Evolutionary conservation across 352 stramenopile genomes (phyloP), one percentile per base, ranked within the genome.

Genomic region (Globisporangium okanoganense): DNA sequence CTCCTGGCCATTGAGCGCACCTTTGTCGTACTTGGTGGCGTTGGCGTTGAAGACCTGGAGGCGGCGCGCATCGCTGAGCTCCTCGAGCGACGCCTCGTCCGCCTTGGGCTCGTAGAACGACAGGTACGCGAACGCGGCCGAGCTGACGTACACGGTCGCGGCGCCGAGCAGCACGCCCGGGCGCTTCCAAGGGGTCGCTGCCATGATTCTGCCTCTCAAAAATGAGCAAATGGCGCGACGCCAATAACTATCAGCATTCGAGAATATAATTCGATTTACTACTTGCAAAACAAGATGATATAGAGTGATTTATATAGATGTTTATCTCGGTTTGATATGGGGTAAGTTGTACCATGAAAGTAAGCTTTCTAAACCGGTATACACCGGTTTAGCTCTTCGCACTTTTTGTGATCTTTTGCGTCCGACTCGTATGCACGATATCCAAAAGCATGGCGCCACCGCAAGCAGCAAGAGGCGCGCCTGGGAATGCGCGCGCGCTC

Each of bases 31-130:
- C 65, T 87, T 66, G 52, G 67, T 56, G 40, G 85, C 83, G 62
- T 94, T 92, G 20, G 64, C 53, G 76, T 94, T 70, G 61, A 92
- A 94, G 29, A 90, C 74, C 47, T 76, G 64, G 54, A 80, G 72
- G 10, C 85, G 80, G 24, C 69, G 71, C 56, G 62, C 74, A 59
- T 87, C 77, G 54, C 66, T 78, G 47, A 94, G 70, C 10, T 47
- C 41, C n/a, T 65, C 64, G 22, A 62, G 54, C 1, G 47, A 48
- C 12, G 61, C 57, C 8, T 66, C 58, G 44, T 56, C 29, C n/a
- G 70, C 72, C 53, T 71, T 72, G 0, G 85, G 85, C 45, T 94
- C 79, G 56, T 91, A 88, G 41, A 94, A 74, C 38, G 79, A 85
- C 61, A 94, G 53, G 61, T 91, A 92, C 63, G 82, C 82, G 43